Evolutionary conservation across 2,329 filamentous ascomycete species (phyloP).

Genomic region (Meredithiella fracta): DNA sequence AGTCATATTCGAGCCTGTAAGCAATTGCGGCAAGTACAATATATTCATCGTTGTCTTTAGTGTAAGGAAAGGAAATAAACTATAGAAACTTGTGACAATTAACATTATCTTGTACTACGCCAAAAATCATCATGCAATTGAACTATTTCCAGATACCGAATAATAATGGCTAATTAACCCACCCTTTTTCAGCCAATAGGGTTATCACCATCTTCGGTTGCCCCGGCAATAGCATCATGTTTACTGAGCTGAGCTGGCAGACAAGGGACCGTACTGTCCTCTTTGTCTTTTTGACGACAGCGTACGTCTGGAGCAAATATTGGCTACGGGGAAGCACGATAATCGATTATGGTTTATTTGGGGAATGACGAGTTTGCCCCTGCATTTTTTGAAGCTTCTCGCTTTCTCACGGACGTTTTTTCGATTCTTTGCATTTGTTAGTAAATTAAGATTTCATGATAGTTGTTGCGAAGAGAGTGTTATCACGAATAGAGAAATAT

Average conservation of each 20-base stretch:
- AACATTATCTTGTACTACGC: no score
- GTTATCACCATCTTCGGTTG: no score
- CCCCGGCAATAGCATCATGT: neutral
- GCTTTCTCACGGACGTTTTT: neutral
- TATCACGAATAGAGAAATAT: no score
- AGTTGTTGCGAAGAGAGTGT: neutral
- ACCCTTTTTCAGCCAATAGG: no score
- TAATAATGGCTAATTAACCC: no score
- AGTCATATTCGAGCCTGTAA: no score
- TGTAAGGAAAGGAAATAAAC: no score
- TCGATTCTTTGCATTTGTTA: neutral
- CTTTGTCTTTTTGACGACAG: neutral
- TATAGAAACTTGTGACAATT: no score
- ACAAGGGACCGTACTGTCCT: neutral
- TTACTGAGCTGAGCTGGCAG: neutral
- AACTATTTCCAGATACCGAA: no score
- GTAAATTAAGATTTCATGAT: neutral
- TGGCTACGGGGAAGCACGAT: neutral
- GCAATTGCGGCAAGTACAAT: no score
- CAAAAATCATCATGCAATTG: no score
- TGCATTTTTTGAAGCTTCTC: slow-evolving; percentile 5
- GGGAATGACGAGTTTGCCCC: neutral
- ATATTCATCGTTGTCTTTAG: no score
- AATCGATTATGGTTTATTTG: neutral
- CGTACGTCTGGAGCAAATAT: neutral